These are phyloP conservation scores for Filobasidium wieringae DNA, from an alignment of 768 basidiomycete species.

Conservation along the genomic window DNA sequence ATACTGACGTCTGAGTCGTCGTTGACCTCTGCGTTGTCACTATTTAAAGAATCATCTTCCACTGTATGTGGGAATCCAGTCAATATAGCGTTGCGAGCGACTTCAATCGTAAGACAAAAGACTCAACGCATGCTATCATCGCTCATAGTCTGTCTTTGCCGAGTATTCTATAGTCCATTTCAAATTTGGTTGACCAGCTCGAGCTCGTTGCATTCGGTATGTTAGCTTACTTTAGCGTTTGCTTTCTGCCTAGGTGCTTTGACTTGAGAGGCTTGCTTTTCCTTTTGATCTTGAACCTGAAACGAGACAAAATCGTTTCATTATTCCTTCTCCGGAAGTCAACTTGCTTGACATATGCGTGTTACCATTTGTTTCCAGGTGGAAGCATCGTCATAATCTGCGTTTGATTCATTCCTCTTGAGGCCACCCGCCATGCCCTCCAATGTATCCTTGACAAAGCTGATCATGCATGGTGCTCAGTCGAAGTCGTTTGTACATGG, in stretches of 20 bases:
- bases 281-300: constrained; percentile 7
- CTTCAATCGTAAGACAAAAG: not conserved
- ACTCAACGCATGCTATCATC: constrained; percentile 35
- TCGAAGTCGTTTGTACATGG: not conserved
- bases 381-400: constrained; percentile 36
- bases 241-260: constrained; percentile 41
- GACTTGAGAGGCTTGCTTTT: constrained; percentile 9
- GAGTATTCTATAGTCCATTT: not conserved
- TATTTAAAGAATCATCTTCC: constrained; percentile 8
- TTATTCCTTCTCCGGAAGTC: not conserved
- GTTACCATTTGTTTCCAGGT: constrained; percentile 36
- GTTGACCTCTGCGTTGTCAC: constrained; percentile 2
- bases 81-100: not conserved
- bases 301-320: not conserved
- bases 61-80: not conserved
- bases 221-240: constrained; percentile 24
- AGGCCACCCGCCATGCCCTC: constrained; percentile 25
- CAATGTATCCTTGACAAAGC: constrained; percentile 40
- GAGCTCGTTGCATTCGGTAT: not conserved
- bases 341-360: constrained; percentile 1
- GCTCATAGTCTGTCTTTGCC: constrained; percentile 18
- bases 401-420: constrained; percentile 14
- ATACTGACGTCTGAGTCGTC: constrained; percentile 35
- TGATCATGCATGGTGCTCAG: constrained; percentile 10
- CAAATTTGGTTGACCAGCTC: not conserved